phyloP scores from a whole-genome alignment of 768 basidiomycete species.

The Pisolithus microcarpus region DNA sequence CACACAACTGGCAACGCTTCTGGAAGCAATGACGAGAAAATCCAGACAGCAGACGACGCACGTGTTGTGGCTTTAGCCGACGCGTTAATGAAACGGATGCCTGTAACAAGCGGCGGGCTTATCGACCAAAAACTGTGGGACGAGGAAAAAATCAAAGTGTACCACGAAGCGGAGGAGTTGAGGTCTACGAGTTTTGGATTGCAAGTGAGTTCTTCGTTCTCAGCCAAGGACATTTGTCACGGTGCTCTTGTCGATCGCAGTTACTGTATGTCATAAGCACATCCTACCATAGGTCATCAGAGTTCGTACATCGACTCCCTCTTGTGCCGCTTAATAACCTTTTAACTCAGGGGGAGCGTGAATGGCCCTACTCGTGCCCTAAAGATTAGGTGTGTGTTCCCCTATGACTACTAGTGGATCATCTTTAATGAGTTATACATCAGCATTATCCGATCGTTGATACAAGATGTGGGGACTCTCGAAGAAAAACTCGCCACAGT shows the following conservation, averaged over 20 bases:
- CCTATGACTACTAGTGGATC: background rate
- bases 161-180: background rate
- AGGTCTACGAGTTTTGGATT: background rate
- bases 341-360: background rate
- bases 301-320: background rate
- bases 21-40: background rate
- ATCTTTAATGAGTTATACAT: background rate
- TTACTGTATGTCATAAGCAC: background rate
- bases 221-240: background rate
- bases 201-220: background rate
- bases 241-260: background rate
- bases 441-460: background rate
- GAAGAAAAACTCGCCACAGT: background rate
- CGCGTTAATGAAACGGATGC: background rate
- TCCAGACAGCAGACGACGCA: background rate
- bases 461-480: background rate
- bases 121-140: background rate
- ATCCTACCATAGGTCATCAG: background rate
- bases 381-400: background rate
- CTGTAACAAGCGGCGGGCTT: background rate
- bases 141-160: background rate
- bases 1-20: background rate
- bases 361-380: background rate
- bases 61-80: background rate
- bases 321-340: background rate